Conservation (phyloP, 495 filamentous ascomycete genomes). For the Pyrenula massariospora region DNA sequence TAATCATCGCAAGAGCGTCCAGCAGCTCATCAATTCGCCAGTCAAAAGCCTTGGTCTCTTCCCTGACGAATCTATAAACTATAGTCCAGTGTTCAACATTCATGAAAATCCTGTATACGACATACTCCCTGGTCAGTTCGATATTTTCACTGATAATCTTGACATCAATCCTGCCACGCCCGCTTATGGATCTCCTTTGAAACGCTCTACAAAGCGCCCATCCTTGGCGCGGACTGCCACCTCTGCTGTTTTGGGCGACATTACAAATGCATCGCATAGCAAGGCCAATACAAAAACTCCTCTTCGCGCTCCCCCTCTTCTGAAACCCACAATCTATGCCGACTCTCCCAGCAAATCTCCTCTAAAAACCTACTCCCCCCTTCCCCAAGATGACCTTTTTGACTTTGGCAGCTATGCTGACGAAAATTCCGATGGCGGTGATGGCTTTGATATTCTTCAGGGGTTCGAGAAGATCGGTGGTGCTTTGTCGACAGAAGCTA, state of each 20-base stretch:
- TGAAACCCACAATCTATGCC: constrained; percentile 33
- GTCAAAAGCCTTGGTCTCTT: constrained; percentile 58
- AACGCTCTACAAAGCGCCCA: constrained; percentile 55
- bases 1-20: constrained; percentile 77
- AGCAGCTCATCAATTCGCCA: constrained; percentile 80
- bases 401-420: constrained; percentile 43
- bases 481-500: constrained; percentile 1
- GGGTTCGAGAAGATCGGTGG: constrained; percentile 85
- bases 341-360: constrained; percentile 32
- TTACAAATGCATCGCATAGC: constrained; percentile 40
- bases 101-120: constrained; percentile 40
- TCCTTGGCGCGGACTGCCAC: constrained; percentile 27
- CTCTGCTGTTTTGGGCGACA: constrained; percentile 50
- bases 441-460: constrained; percentile 69
- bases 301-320: constrained; percentile 3
- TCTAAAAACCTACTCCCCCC: constrained; percentile 34
- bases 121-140: constrained; percentile 45
- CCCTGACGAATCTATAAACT: constrained; percentile 49
- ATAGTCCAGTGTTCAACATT: constrained; percentile 69
- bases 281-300: constrained; percentile 20
- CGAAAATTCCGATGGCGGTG: constrained; percentile 43
- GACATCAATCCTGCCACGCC: constrained; percentile 34
- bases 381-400: constrained; percentile 54
- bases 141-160: constrained; percentile 59
- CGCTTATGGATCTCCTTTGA: constrained; percentile 61